These are phyloP conservation scores for Anisodus acutangulus DNA, from an alignment of 257 asterid genomes.

Conservation along the genomic window DNA sequence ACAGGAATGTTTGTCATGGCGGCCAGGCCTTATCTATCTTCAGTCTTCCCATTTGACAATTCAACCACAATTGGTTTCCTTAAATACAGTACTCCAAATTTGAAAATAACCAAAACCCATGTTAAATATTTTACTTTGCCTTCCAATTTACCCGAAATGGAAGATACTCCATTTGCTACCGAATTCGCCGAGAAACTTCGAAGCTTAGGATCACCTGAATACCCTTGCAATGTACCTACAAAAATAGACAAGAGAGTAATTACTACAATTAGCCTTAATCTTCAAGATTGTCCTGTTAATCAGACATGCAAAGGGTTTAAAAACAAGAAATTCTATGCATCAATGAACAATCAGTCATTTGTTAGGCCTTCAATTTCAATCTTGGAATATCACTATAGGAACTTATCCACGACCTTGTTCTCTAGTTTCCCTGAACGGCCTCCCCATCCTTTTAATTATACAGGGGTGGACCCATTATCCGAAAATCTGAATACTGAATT, in stretches of 20 bases:
- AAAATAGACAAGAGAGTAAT: constrained; percentile 53
- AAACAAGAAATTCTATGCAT: constrained; percentile 63
- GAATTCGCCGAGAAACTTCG: constrained; percentile 44
- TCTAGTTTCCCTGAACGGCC: constrained; percentile 66
- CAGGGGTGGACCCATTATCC: constrained; percentile 59
- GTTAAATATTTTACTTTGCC: constrained; percentile 51
- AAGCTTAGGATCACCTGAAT: constrained; percentile 58
- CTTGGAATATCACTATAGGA: constrained; percentile 61
- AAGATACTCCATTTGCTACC: constrained; percentile 65
- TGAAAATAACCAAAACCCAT: constrained; percentile 23
- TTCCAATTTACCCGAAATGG: constrained; percentile 58
- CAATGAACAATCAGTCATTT: constrained; percentile 82
- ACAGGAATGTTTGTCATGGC: constrained; percentile 60
- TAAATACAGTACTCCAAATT: constrained; percentile 42
- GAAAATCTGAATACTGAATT: constrained; percentile 72
- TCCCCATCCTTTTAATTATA: constrained; percentile 61
- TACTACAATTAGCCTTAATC: constrained; percentile 65
- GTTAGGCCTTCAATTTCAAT: constrained; percentile 56
- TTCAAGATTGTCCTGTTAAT: constrained; percentile 76
- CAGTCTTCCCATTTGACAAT: constrained; percentile 70
- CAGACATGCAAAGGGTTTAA: constrained; percentile 65
- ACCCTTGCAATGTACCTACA: constrained; percentile 77
- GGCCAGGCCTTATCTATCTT: constrained; percentile 74
- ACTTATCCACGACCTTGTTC: constrained; percentile 25
- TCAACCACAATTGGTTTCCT: constrained; percentile 76